Conservation (phyloP, 257 asterid species). For the Solanum chaucha region DNA sequence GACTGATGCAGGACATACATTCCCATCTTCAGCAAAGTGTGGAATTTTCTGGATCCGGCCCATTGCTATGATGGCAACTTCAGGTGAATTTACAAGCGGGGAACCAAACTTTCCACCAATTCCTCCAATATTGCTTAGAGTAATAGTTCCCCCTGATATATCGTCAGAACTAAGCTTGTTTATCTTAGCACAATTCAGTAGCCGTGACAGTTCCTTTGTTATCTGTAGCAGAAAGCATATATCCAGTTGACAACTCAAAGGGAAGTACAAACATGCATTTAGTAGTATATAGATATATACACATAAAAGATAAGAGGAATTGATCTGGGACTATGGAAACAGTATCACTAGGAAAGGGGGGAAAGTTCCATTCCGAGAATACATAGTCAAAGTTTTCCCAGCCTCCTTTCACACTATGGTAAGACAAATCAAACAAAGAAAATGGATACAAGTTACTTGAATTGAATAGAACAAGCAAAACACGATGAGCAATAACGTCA, state of each 20-base stretch:
- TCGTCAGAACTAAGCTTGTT: slow-evolving; percentile 83
- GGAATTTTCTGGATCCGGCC: slow-evolving; percentile 86
- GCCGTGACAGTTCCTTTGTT: slow-evolving; percentile 60
- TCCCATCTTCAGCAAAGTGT: slow-evolving; percentile 47
- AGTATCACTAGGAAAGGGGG: not conserved
- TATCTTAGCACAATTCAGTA: slow-evolving; percentile 59
- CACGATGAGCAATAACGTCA: not conserved
- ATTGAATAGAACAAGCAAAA: not conserved
- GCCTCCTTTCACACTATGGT: not conserved
- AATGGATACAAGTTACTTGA: not conserved
- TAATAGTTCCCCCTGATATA: slow-evolving; percentile 75
- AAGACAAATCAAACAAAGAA: not conserved
- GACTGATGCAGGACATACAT: slow-evolving; percentile 48
- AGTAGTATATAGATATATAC: not conserved
- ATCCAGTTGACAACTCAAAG: not conserved
- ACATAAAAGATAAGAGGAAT: not conserved
- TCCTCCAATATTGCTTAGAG: slow-evolving; percentile 88
- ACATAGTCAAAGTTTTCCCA: not conserved
- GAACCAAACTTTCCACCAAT: slow-evolving; percentile 96
- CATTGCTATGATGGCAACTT: slow-evolving; percentile 78
- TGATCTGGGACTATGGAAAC: not conserved
- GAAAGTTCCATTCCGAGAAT: not conserved
- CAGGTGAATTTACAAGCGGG: slow-evolving; percentile 80
- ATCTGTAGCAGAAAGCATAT: slow-evolving; percentile 27
- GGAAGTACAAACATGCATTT: not conserved